Conservation (phyloP, 202 grass and related monocot species). For the Zizania palustris region DNA sequence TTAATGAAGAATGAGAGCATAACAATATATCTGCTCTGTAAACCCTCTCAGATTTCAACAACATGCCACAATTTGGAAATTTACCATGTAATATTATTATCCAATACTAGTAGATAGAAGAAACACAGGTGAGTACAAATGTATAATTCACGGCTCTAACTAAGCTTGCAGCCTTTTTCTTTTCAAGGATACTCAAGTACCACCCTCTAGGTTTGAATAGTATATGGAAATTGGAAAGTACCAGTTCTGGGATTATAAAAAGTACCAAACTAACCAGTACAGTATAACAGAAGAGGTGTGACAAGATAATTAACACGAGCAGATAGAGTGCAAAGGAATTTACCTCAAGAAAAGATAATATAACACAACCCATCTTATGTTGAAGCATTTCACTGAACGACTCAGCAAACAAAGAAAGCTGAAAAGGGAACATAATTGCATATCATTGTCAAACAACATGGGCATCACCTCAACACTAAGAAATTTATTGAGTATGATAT, state of each 20-base stretch:
- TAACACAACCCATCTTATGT: slow-evolving; percentile 84
- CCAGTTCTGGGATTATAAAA: neutral
- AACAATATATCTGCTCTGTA: neutral
- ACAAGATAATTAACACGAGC: neutral
- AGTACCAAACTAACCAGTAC: neutral
- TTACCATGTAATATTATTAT: slow-evolving; percentile 11
- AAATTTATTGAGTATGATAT: neutral
- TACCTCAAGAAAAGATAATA: slow-evolving; percentile 98
- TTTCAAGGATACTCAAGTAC: slow-evolving; percentile 5
- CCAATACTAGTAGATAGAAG: neutral
- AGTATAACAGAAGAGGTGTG: neutral
- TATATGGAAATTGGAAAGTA: neutral
- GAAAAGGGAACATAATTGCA: slow-evolving; percentile 44
- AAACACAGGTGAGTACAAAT: neutral
- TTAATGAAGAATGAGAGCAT: neutral
- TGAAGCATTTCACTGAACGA: slow-evolving; percentile 99
- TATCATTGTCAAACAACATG: slow-evolving; percentile 14
- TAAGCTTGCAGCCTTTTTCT: neutral
- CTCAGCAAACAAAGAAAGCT: slow-evolving; percentile 97
- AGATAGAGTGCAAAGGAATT: slow-evolving; percentile 28
- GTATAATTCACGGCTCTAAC: neutral
- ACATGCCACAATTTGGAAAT: slow-evolving; percentile 25
- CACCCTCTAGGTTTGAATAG: neutral
- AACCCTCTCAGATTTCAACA: neutral
- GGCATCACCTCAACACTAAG: slow-evolving; percentile 23